Conservation (phyloP, 257 asterid genomes). For the Nicotiana noctiflora region DNA sequence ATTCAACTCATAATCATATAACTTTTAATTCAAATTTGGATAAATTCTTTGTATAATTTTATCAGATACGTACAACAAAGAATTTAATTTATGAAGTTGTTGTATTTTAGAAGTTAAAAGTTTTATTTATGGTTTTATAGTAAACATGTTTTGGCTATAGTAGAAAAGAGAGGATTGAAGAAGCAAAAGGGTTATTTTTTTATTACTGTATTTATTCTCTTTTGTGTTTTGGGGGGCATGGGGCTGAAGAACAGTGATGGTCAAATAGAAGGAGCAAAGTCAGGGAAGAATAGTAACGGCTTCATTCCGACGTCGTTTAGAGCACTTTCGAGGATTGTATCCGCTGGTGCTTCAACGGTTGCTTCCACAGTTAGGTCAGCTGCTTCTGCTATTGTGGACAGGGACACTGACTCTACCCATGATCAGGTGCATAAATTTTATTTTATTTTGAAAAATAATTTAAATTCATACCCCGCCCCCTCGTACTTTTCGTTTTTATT, state of each 20-base stretch:
- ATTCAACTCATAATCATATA: not conserved
- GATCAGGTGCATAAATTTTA: constrained; percentile 70
- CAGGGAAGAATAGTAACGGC: constrained; percentile 38
- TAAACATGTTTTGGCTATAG: constrained; percentile 23
- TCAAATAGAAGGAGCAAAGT: constrained; percentile 37
- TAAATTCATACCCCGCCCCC: too few relatives aligned
- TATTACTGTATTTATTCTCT: constrained; percentile 17
- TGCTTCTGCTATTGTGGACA: constrained; percentile 77
- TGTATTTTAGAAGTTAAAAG: too few relatives aligned
- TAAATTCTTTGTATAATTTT: too few relatives aligned
- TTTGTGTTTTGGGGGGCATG: constrained; percentile 19
- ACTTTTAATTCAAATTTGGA: not conserved
- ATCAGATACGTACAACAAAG: too few relatives aligned
- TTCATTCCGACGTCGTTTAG: constrained; percentile 59
- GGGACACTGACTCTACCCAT: constrained; percentile 48
- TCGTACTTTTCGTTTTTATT: too few relatives aligned
- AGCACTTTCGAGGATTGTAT: constrained; percentile 67
- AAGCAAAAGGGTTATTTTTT: constrained; percentile 12
- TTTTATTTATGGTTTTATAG: not conserved
- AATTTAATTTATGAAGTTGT: too few relatives aligned
- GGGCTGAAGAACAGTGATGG: constrained; percentile 54
- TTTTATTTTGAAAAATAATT: too few relatives aligned
- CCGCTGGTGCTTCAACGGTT: constrained; percentile 72
- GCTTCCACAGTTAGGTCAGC: constrained; percentile 82
- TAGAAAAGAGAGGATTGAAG: constrained; percentile 21